Conservation (phyloP, 208 protist species). For the Plasmodiophora brassicae region DNA sequence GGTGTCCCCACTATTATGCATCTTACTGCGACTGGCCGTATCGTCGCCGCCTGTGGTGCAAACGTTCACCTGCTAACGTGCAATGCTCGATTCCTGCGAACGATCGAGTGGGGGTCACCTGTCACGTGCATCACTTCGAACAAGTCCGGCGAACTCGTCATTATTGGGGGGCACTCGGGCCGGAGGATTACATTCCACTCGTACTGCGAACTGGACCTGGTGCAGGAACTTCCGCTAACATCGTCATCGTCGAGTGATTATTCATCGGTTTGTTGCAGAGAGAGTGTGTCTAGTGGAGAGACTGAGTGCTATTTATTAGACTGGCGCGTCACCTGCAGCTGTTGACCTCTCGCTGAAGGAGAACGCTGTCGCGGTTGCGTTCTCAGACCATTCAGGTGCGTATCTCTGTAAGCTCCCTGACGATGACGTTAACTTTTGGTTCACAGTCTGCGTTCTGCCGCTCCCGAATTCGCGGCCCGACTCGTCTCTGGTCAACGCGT, state of each 20-base stretch:
- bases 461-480: not conserved
- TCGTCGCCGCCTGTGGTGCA: not conserved
- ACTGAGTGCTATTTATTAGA: too few relatives aligned
- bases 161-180: not conserved
- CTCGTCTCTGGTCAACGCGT: not conserved
- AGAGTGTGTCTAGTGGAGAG: too few relatives aligned
- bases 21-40: not conserved
- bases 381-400: not conserved
- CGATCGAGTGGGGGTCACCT: not conserved
- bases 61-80: not conserved
- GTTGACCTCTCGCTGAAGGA: not conserved
- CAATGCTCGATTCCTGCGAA: not conserved
- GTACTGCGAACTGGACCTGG: slow-evolving; percentile 1
- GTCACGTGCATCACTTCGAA: slow-evolving; percentile 5
- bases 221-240: not conserved
- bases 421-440: too few relatives aligned
- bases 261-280: too few relatives aligned
- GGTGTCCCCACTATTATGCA: not conserved
- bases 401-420: not conserved
- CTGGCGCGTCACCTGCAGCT: not conserved
- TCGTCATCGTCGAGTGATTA: too few relatives aligned
- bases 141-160: not conserved
- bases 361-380: not conserved
- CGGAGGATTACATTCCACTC: not conserved
- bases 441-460: not conserved